Percentiles rank a stretch among this genome's conserved stretches.
phyloP scores from a whole-genome alignment of 495 filamentous ascomycete genomes.

The Xeromyces bisporus region DNA sequence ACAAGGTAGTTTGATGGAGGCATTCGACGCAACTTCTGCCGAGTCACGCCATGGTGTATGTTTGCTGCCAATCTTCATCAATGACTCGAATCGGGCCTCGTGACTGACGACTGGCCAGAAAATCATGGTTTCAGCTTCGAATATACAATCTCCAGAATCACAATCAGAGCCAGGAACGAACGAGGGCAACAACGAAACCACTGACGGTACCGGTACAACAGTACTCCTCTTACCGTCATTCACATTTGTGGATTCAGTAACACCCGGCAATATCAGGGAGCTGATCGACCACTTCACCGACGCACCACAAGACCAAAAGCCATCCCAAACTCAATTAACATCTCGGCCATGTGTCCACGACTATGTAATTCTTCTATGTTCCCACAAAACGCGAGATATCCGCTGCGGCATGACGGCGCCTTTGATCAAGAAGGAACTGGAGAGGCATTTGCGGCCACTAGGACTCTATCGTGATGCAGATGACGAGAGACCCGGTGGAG shows the following conservation, averaged over 20 bases:
- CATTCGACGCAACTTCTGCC: conserved; percentile 40
- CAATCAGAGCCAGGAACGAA: conserved; percentile 33
- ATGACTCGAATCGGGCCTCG: no score
- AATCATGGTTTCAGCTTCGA: conserved; percentile 84
- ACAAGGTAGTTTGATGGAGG: conserved; percentile 83
- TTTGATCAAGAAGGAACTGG: conserved; percentile 67
- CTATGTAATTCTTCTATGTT: conserved; percentile 84
- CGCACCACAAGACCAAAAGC: conserved; percentile 42
- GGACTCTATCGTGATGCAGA: conserved; percentile 75
- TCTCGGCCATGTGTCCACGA: conserved; percentile 59
- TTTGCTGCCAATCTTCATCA: conserved; percentile 5
- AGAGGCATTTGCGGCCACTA: conserved; percentile 68
- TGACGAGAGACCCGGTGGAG: conserved; percentile 72
- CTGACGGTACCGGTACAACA: conserved; percentile 54
- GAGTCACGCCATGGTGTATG: conserved; percentile 58
- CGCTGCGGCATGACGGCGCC: conserved; percentile 89
- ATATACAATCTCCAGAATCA: conserved; percentile 53
- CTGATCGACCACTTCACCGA: conserved; percentile 56
- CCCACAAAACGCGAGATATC: conserved; percentile 77
- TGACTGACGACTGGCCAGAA: no score
- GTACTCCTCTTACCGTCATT: conserved; percentile 80
- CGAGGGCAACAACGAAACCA: conserved; percentile 23
- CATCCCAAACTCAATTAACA: conserved; percentile 15
- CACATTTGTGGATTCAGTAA: conserved; percentile 66
- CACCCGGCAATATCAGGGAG: conserved; percentile 44